Percentiles rank a stretch among this genome's conserved stretches.
Evolutionary conservation across 2,329 filamentous ascomycete species (phyloP).

Genomic region (Beauveria medogensis): DNA sequence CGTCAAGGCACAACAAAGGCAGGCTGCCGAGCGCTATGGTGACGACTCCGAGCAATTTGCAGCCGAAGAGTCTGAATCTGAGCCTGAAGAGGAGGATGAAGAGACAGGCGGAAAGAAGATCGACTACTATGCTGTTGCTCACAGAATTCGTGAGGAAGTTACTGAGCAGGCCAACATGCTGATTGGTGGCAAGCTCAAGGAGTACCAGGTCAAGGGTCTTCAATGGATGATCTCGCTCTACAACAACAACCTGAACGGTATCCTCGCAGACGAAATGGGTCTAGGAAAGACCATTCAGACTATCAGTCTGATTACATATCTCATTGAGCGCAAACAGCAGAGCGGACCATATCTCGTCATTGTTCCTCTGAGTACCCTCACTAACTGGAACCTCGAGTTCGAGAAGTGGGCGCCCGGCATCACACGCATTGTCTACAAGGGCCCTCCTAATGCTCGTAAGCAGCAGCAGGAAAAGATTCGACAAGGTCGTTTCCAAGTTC

Average conservation of each 20-base stretch:
- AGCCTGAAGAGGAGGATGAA: conserved; percentile 60
- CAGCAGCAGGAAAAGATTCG: conserved; percentile 89
- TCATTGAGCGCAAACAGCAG: conserved; percentile 92
- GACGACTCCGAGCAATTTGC: conserved; percentile 44
- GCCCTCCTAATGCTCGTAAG: conserved; percentile 80
- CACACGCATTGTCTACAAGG: conserved; percentile 88
- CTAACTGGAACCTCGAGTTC: conserved; percentile 98
- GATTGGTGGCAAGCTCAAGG: conserved; percentile 87
- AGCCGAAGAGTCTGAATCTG: conserved; percentile 55
- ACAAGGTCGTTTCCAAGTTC: conserved; percentile 88
- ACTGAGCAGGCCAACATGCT: conserved; percentile 74
- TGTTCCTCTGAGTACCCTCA: conserved; percentile 90
- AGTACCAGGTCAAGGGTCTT: conserved; percentile 96
- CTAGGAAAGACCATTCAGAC: conserved; percentile 99
- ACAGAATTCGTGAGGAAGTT: conserved; percentile 91
- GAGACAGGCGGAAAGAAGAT: conserved; percentile 69
- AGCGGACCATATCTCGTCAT: conserved; percentile 92
- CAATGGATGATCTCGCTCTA: conserved; percentile 99
- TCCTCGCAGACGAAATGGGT: conserved; percentile 98
- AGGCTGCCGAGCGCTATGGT: conserved; percentile 70
- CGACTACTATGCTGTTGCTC: conserved; percentile 97
- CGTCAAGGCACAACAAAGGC: conserved; percentile 87
- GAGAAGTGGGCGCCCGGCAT: conserved; percentile 97
- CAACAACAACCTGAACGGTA: conserved; percentile 99
- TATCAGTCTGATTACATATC: conserved; percentile 92